phyloP scores from a whole-genome alignment of 441 rosid species.

The Erysimum pusillum region DNA sequence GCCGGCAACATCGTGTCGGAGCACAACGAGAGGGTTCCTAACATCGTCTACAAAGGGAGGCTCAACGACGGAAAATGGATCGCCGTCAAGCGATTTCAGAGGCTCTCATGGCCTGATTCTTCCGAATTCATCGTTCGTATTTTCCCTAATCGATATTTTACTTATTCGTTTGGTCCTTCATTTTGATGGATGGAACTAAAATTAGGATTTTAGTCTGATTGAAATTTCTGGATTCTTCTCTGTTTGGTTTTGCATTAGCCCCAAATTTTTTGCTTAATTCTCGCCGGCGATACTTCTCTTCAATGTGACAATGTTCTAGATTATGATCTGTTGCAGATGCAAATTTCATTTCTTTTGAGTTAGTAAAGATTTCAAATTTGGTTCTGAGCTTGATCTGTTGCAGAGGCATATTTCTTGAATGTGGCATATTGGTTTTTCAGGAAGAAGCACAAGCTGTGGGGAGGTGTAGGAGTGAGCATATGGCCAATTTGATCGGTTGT shows the following conservation, averaged over 20 bases:
- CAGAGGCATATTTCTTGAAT: conserved; percentile 1
- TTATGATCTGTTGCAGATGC: conserved; percentile 7
- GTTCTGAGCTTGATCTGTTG: conserved; percentile 1
- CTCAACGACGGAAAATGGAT: conserved; percentile 55
- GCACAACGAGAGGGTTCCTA: conserved; percentile 76
- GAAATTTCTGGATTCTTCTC: conserved; percentile 15
- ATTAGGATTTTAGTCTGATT: not conserved
- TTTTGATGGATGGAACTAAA: not conserved
- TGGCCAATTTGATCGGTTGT: conserved; percentile 74
- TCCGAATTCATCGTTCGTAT: conserved; percentile 68
- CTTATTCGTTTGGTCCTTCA: conserved; percentile 8
- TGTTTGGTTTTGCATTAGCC: conserved; percentile 9
- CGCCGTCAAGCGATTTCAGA: conserved; percentile 78
- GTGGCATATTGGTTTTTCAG: conserved; percentile 41
- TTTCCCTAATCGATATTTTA: not conserved
- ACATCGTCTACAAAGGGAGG: conserved; percentile 67
- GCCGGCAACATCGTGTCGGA: conserved; percentile 72
- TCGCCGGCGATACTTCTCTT: not conserved
- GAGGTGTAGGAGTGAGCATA: conserved; percentile 65
- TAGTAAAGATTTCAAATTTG: conserved; percentile 17
- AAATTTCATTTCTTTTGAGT: not conserved
- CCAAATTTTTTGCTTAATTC: not conserved
- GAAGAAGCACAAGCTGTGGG: conserved; percentile 78
- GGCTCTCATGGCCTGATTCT: conserved; percentile 74
- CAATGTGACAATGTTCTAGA: conserved; percentile 31